Conservation (phyloP, 164 flowering plant genomes). For the Stephania yunnanensis region DNA sequence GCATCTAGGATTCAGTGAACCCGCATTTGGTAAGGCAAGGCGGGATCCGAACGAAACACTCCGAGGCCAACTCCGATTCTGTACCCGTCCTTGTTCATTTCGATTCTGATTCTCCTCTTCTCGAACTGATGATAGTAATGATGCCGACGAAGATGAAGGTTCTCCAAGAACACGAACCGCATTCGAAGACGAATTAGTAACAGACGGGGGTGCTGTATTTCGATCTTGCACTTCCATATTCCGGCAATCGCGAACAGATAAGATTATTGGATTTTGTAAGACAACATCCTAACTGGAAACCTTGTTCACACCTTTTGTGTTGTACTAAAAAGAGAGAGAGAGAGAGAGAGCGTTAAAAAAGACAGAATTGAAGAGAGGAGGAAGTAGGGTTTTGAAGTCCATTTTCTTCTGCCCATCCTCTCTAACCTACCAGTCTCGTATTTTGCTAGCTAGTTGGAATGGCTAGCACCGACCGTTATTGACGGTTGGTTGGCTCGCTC, state of each 20-base stretch:
- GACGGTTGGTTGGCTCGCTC: no score
- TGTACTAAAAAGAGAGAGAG: not conserved
- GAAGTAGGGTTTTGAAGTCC: no score
- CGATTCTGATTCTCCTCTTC: slow-evolving; percentile 9
- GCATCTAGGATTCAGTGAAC: slow-evolving; percentile 20
- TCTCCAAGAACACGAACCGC: not conserved
- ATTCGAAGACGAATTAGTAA: not conserved
- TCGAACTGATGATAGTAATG: slow-evolving; percentile 13
- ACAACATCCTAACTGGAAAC: not conserved
- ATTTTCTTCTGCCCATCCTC: not conserved
- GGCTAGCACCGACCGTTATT: not conserved
- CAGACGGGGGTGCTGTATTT: slow-evolving; percentile 15
- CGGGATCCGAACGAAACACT: slow-evolving; percentile 23
- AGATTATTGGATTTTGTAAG: not conserved
- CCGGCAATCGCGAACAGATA: not conserved
- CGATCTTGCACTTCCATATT: slow-evolving; percentile 27
- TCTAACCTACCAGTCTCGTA: not conserved
- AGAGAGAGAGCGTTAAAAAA: no score
- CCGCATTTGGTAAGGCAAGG: slow-evolving; percentile 13
- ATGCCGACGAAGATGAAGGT: not conserved
- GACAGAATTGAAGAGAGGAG: no score
- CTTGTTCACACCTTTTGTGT: not conserved
- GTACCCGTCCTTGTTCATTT: not conserved
- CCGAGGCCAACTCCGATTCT: slow-evolving; percentile 13
- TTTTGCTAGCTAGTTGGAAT: not conserved